Evolutionary conservation across 108 stramenopile species (phyloP), one percentile per base, ranked within the genome.

Genomic region (Licmophora abbreviata): DNA sequence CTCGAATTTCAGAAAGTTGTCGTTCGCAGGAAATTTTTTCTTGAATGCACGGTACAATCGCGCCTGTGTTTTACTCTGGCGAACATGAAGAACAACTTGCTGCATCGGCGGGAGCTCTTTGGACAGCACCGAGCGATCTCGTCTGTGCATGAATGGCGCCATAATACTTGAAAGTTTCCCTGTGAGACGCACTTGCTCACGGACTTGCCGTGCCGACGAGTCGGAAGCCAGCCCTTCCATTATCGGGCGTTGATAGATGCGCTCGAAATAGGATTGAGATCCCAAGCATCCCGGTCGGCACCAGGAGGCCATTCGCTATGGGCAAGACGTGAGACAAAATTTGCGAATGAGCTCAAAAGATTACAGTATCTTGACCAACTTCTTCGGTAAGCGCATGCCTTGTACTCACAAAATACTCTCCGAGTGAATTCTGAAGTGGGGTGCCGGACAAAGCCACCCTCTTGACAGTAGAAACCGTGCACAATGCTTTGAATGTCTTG

Each of bases 381-480:
- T 65, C 41, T 83, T 88, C 8, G 74, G 76, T 21, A 60, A 45
- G 9, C 53, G 61, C 42, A 69, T 81, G 5, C 66, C 54, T 22
- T 48, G 60, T 1, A 61, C 62, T 48, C 81, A 88, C 6, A 44
- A 23, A 88, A 44, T 74, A 80, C 48, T 88, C 86, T 10, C 50
- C 0, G 77, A 31, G 33, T 61, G 69, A 69, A 53, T 81, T 70
- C 51, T 63, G 62, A 20, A 77, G 59, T 1, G 76, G 76, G 25
- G 64, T 58, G 23, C 86, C 86, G 17, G 86, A 74, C 1, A 88
- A 60, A n/a, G 58, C 72, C 40, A 88, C 64, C 17, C 79, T 70
- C 40, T 77, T 44, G 22, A 26, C 60, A 20, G 81, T 78, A 25
- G 41, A 44, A 40, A 83, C 45, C 12, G 12, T 36, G 20, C 43